Conservation (phyloP, 495 filamentous ascomycete genomes). For the Penicillium flavigenum region DNA sequence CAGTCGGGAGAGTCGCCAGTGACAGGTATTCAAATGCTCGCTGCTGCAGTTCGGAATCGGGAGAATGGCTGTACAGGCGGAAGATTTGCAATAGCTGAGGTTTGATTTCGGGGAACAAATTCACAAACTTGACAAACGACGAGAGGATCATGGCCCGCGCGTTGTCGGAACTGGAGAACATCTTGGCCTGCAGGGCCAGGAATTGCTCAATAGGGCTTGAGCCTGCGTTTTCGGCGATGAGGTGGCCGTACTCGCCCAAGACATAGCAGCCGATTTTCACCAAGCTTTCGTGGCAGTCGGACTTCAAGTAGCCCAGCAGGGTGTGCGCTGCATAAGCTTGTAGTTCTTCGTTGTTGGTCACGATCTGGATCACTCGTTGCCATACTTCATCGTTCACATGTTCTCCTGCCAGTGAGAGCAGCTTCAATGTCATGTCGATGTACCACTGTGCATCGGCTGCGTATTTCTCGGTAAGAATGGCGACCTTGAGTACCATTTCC, state of each 20-base stretch:
- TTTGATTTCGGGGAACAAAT: conserved; percentile 98
- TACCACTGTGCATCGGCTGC: conserved; percentile 99
- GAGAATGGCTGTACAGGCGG: conserved; percentile 85
- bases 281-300: conserved; percentile 92
- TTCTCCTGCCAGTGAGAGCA: conserved; percentile 95
- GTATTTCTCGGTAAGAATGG: conserved; percentile 97
- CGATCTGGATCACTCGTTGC: conserved; percentile 98
- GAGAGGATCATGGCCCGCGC: conserved; percentile 93
- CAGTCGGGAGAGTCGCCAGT: conserved; percentile 78
- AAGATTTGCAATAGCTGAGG: conserved; percentile 90
- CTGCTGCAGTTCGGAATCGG: conserved; percentile 95
- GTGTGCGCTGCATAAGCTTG: conserved; percentile 96
- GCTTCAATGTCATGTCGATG: conserved; percentile 91
- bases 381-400: conserved; percentile 99
- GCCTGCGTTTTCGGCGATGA: conserved; percentile 90
- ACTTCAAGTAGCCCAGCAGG: conserved; percentile 84
- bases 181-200: conserved; percentile 85
- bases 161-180: conserved; percentile 82
- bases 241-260: conserved; percentile 93
- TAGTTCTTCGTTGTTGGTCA: conserved; percentile 98
- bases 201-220: conserved; percentile 99
- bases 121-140: conserved; percentile 95
- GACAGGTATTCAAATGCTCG: conserved; percentile 93
- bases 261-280: conserved; percentile 98
- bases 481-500: conserved; percentile 99